These are phyloP conservation scores for Elaeis guineensis DNA, from an alignment of 176 grass and related monocot genomes.

Conservation along the genomic window DNA sequence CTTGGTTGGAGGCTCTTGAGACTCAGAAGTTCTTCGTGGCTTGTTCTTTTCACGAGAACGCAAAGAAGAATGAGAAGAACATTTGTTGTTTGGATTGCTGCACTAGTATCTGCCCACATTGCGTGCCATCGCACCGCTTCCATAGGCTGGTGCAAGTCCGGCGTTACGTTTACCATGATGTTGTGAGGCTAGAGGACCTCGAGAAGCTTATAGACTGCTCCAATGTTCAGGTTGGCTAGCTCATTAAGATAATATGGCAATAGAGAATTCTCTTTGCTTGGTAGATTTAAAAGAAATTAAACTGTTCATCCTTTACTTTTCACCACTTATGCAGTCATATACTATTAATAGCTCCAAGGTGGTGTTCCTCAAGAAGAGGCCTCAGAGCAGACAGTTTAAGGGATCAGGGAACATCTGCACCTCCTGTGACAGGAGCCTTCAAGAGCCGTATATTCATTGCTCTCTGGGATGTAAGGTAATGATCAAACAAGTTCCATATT, in stretches of 20 bases:
- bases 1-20: conserved; percentile 83
- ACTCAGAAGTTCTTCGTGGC: conserved; percentile 69
- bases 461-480: conserved; percentile 95
- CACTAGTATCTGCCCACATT: conserved; percentile 94
- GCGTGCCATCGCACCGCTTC: conserved; percentile 61
- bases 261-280: no score
- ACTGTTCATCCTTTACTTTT: no score
- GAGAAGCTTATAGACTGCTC: conserved; percentile 90
- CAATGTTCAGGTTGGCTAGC: conserved; percentile 71
- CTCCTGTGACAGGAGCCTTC: conserved; percentile 87
- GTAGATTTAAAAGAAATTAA: no score
- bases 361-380: conserved; percentile 96
- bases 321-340: conserved; percentile 63
- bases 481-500: no score
- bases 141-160: conserved; percentile 85
- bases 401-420: conserved; percentile 96
- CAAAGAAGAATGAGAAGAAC: conserved; percentile 95
- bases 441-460: conserved; percentile 92
- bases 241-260: no score
- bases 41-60: conserved; percentile 68
- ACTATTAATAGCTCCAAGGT: conserved; percentile 98
- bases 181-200: conserved; percentile 85
- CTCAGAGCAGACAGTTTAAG: conserved; percentile 94
- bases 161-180: conserved; percentile 83
- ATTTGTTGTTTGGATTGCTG: conserved; percentile 93